phyloP scores from a whole-genome alignment of 148 eudicot species.

The Nyssa sinensis region DNA sequence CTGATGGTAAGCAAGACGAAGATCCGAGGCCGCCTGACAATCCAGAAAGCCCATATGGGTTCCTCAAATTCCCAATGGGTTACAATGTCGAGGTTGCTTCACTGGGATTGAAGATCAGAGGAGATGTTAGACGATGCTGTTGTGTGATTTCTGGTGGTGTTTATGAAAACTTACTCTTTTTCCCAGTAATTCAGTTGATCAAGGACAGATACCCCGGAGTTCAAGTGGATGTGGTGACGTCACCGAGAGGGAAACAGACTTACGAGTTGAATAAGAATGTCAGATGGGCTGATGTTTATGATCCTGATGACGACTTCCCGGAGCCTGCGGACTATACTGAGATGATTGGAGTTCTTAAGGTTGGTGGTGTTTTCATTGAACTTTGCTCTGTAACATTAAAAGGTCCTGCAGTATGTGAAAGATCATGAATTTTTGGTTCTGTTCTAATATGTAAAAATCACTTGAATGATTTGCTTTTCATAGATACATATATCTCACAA shows the following conservation, averaged over 20 bases:
- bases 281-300: constrained; percentile 80
- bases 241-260: constrained; percentile 75
- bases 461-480: not conserved
- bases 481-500: not conserved
- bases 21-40: constrained; percentile 74
- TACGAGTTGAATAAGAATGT: constrained; percentile 92
- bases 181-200: constrained; percentile 78
- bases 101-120: constrained; percentile 66
- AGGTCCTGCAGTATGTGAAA: not conserved
- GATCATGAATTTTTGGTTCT: not conserved
- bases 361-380: constrained; percentile 21
- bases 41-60: constrained; percentile 74
- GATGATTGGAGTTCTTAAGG: constrained; percentile 82
- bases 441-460: not conserved
- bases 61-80: constrained; percentile 79
- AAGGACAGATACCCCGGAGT: constrained; percentile 91
- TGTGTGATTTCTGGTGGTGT: constrained; percentile 85
- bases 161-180: constrained; percentile 82
- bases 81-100: constrained; percentile 77
- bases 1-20: constrained; percentile 84
- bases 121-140: constrained; percentile 88
- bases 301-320: constrained; percentile 68
- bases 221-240: constrained; percentile 63
- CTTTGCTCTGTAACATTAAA: not conserved
- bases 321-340: constrained; percentile 79